These are phyloP conservation scores for Lactifluus rugatus DNA, from an alignment of 768 basidiomycete species.

Conservation along the genomic window DNA sequence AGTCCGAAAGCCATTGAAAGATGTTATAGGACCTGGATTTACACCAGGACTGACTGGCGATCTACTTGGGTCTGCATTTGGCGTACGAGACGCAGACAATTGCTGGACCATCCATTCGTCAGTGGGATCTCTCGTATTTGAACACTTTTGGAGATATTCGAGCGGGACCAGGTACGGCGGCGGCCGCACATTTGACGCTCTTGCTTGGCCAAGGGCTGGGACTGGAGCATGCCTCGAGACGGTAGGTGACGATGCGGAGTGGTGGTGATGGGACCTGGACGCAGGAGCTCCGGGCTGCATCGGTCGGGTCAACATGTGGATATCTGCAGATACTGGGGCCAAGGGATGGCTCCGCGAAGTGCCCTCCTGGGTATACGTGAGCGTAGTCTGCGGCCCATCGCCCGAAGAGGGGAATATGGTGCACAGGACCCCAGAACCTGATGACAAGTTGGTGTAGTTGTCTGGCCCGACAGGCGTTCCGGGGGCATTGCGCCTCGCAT, in stretches of 20 bases:
- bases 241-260: background rate
- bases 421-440: constrained; percentile 14
- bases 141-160: constrained; percentile 13
- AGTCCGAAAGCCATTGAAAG: constrained; percentile 1
- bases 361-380: constrained; percentile 11
- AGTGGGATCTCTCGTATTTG: constrained; percentile 9
- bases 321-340: background rate
- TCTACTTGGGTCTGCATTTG: constrained; percentile 1
- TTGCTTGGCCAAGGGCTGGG: background rate
- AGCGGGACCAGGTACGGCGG: constrained; percentile 15
- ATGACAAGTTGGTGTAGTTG: constrained; percentile 2
- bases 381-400: constrained; percentile 14
- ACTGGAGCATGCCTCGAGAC: background rate
- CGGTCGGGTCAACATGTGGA: background rate
- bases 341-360: background rate
- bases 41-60: background rate
- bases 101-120: constrained; percentile 16
- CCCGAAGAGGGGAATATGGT: constrained; percentile 19
- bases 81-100: constrained; percentile 4
- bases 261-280: background rate
- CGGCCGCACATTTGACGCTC: background rate
- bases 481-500: constrained; percentile 6
- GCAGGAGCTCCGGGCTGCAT: background rate
- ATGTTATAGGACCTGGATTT: background rate
- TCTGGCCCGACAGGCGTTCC: constrained; percentile 8